Evolutionary conservation across 1,139 yeast species (phyloP), one percentile per base, ranked within the genome.

Genomic region (Saccharomyces pastorianus): DNA sequence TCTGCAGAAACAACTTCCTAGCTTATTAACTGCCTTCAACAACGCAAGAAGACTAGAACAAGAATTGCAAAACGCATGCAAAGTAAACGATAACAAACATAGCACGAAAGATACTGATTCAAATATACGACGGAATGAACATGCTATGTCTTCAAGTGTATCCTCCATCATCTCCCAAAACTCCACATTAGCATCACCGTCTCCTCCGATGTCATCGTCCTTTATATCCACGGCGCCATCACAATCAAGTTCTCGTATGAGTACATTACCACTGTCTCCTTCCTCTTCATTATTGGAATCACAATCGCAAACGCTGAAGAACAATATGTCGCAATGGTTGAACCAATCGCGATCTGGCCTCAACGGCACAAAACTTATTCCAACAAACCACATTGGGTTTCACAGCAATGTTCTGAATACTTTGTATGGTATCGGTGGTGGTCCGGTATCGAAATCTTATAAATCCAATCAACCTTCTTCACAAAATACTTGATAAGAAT

Each of bases 11-110:
- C 73, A 71, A 56, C 52, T 71, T 31, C 75, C 75, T n/a, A 64
- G 66, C 28, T 55, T 71, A 52, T 59, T 71, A 57, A 69, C 68
- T 48, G 74, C 75, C 8, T 71, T 71, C 56, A 68, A 68, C 53
- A 71, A 71, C 46, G 72, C 73, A 1, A 69, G 66, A 54, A 64
- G 60, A 46, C 53, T 71, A 25, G 73, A 71, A 38, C 59, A 61
- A 47, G 71, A 66, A 48, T 56, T 67, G 50, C 64, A 61, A 47
- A 58, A 54, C 31, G 57, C 59, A 34, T 6, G 49, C 26, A 47
- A 23, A 14, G 14, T 47, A 14, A 8, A 47, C 11, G 42, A 14
- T 34, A 3, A 34, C 14, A 17, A 14, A 17, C 23, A 34, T 14
- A 34, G 23, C 20, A 8, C 42, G 11, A 3, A 17, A 14, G 11